Conservation (phyloP, 2,329 filamentous ascomycete species). For the Diplodia scrobiculata region DNA sequence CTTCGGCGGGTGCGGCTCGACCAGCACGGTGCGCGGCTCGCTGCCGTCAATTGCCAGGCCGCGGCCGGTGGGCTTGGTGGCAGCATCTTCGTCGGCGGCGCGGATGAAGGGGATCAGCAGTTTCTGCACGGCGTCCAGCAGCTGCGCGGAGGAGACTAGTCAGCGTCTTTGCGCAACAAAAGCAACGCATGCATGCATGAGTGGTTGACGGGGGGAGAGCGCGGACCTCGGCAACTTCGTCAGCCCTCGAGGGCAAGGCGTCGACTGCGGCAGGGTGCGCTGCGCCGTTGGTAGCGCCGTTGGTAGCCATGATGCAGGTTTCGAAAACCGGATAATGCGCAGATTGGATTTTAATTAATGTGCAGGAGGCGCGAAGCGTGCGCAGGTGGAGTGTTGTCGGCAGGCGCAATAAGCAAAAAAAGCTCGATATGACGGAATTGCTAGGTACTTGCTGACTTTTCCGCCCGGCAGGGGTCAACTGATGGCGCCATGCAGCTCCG, state of each 20-base stretch:
- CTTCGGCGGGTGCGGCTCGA: constrained; percentile 50
- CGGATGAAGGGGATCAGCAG: constrained; percentile 72
- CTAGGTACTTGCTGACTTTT: constrained; percentile 22
- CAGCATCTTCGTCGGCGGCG: constrained; percentile 66
- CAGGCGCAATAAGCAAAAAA: constrained; percentile 21
- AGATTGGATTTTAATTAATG: neutral
- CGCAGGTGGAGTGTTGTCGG: constrained; percentile 12
- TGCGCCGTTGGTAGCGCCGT: constrained; percentile 31
- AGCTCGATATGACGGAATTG: constrained; percentile 18
- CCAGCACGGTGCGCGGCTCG: constrained; percentile 48
- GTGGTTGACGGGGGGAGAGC: constrained; percentile 2
- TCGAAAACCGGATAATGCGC: neutral
- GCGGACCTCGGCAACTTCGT: constrained; percentile 46
- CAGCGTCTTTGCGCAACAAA: neutral
- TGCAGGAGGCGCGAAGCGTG: neutral
- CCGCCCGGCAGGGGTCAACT: constrained; percentile 20
- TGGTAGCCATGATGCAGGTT: constrained; percentile 34
- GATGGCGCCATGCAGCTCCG: constrained; percentile 18
- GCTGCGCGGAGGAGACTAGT: constrained; percentile 49
- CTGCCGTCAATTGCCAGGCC: constrained; percentile 63
- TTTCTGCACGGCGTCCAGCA: constrained; percentile 66
- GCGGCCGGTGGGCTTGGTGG: constrained; percentile 58
- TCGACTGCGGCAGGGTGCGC: constrained; percentile 33
- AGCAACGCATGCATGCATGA: neutral
- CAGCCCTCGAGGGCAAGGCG: constrained; percentile 34